Evolutionary conservation across 306 rosid genomes (phyloP).

Genomic region (Adenanthera pavonina): DNA sequence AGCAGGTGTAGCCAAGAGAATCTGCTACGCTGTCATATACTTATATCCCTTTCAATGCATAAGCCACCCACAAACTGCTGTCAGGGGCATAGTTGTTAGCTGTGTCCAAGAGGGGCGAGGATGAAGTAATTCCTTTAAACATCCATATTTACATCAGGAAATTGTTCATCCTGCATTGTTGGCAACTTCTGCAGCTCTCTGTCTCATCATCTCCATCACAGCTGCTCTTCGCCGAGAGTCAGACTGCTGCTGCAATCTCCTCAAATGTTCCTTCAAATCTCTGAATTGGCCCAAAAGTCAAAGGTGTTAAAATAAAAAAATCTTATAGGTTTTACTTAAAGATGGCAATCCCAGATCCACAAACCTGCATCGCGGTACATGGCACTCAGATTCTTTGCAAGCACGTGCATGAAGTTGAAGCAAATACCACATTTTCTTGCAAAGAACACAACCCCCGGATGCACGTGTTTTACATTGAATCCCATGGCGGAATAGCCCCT

Average conservation of each 20-base stretch:
- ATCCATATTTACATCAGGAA: slow-evolving; percentile 46
- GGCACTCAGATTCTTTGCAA: slow-evolving; percentile 94
- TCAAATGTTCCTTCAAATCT: slow-evolving; percentile 90
- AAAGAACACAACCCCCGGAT: slow-evolving; percentile 94
- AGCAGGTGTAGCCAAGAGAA: slow-evolving; percentile 41
- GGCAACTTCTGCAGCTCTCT: slow-evolving; percentile 96
- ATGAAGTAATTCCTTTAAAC: slow-evolving; percentile 39
- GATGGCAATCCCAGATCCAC: slow-evolving; percentile 20
- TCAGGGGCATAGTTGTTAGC: slow-evolving; percentile 43
- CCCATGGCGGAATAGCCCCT: slow-evolving; percentile 97
- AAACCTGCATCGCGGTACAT: slow-evolving; percentile 99
- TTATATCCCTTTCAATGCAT: slow-evolving; percentile 46
- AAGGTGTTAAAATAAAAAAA: slow-evolving; percentile 17
- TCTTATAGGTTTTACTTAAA: neutral
- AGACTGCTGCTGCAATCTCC: slow-evolving; percentile 97
- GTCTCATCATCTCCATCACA: slow-evolving; percentile 99
- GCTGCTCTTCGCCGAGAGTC: slow-evolving; percentile 98
- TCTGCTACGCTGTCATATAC: slow-evolving; percentile 47
- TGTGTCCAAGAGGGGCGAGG: slow-evolving; percentile 41
- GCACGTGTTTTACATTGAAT: slow-evolving; percentile 90
- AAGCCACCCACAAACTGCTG: slow-evolving; percentile 34
- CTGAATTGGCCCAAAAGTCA: slow-evolving; percentile 47
- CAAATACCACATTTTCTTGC: slow-evolving; percentile 98
- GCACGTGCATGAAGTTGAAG: slow-evolving; percentile 99
- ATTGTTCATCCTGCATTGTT: slow-evolving; percentile 67